phyloP scores from a whole-genome alignment of 768 basidiomycete genomes.

The Collybiopsis confluens region DNA sequence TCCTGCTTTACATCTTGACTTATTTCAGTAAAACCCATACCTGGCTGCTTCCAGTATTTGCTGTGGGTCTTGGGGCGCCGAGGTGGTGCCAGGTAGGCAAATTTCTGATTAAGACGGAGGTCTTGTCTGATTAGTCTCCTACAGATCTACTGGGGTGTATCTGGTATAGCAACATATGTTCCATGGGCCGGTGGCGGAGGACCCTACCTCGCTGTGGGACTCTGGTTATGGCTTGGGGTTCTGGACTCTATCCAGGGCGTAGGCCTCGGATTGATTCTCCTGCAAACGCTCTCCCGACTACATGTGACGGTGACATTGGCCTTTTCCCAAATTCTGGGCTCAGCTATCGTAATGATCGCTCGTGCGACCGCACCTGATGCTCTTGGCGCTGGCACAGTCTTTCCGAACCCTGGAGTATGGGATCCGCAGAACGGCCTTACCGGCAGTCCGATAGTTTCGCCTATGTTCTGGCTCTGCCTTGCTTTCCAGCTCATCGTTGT shows the following conservation, averaged over 20 bases:
- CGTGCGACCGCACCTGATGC: slow-evolving; percentile 86
- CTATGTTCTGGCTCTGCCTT: slow-evolving; percentile 86
- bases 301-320: slow-evolving; percentile 94
- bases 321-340: slow-evolving; percentile 86
- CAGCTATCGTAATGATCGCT: slow-evolving; percentile 88
- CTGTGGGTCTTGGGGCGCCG: slow-evolving; percentile 90
- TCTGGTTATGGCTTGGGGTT: slow-evolving; percentile 96
- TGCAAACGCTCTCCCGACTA: slow-evolving; percentile 88
- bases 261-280: slow-evolving; percentile 86
- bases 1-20: slow-evolving; percentile 69
- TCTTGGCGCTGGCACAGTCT: slow-evolving; percentile 86
- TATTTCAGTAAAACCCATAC: slow-evolving; percentile 92
- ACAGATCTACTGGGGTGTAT: slow-evolving; percentile 92
- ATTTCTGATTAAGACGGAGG: neutral
- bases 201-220: slow-evolving; percentile 82
- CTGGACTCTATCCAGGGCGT: slow-evolving; percentile 93
- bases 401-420: slow-evolving; percentile 91
- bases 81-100: slow-evolving; percentile 82
- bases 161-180: slow-evolving; percentile 87
- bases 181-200: slow-evolving; percentile 88
- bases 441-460: slow-evolving; percentile 77
- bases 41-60: slow-evolving; percentile 92
- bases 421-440: slow-evolving; percentile 70
- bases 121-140: slow-evolving; percentile 6
- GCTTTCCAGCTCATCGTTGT: slow-evolving; percentile 81